Percentiles rank a stretch among this genome's conserved stretches.
phyloP scores from a whole-genome alignment of 1,284 basidiomycete species.

The Xerocomus nothofagi region DNA sequence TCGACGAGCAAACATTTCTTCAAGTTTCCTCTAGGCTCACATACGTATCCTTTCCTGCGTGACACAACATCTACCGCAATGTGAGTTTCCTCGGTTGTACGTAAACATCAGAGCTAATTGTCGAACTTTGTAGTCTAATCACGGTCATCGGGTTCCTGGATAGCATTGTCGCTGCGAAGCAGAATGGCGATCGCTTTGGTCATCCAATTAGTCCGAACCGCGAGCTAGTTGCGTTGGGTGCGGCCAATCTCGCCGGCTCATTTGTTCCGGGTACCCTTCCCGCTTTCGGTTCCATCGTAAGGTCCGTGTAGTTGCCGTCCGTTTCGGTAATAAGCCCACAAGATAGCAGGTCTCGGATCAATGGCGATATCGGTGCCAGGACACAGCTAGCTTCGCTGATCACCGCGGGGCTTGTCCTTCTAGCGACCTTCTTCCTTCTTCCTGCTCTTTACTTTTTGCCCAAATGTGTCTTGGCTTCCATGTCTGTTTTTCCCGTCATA shows the following conservation, averaged over 20 bases:
- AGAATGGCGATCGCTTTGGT: conserved; percentile 80
- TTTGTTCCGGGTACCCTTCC: conserved; percentile 86
- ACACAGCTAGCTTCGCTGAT: conserved; percentile 88
- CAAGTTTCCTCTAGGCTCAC: conserved; percentile 63
- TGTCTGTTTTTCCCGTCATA: conserved; percentile 46
- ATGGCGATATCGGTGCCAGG: conserved; percentile 82
- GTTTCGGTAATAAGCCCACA: background rate
- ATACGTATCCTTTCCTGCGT: conserved; percentile 64
- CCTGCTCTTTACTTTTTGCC: conserved; percentile 77
- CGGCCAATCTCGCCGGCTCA: conserved; percentile 76
- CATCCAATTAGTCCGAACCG: conserved; percentile 91
- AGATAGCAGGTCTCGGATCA: conserved; percentile 70
- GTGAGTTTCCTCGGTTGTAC: conserved; percentile 41
- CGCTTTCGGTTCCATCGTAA: conserved; percentile 86
- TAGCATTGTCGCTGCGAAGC: conserved; percentile 84
- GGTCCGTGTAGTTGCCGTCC: conserved; percentile 40
- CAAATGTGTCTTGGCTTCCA: conserved; percentile 77
- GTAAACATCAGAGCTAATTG: conserved; percentile 1
- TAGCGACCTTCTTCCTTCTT: conserved; percentile 86
- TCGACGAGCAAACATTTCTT: conserved; percentile 60
- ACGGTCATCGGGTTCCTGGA: conserved; percentile 79
- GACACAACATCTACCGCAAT: conserved; percentile 78
- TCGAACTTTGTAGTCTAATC: conserved; percentile 50
- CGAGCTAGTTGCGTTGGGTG: conserved; percentile 85
- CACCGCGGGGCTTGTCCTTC: conserved; percentile 71